Percentiles rank a stretch among this genome's conserved stretches.
These are phyloP conservation scores for Colletotrichum caudatum DNA, from an alignment of 2,329 filamentous ascomycete genomes.

Conservation along the genomic window DNA sequence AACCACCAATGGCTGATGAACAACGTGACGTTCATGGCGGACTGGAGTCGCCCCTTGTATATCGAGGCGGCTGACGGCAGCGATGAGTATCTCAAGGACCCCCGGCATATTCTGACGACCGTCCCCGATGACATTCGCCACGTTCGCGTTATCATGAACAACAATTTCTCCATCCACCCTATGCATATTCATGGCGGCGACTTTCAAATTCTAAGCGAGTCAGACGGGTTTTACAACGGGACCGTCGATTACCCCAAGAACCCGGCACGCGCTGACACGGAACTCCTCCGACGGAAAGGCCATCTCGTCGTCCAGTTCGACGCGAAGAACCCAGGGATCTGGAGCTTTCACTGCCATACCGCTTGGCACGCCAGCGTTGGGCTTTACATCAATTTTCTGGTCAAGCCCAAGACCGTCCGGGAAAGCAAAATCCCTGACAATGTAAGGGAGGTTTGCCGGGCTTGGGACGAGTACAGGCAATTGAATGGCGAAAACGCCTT, in stretches of 20 bases:
- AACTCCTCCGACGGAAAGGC: constrained; percentile 26
- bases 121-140: constrained; percentile 33
- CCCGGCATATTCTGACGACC: constrained; percentile 28
- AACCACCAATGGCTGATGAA: constrained; percentile 36
- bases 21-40: constrained; percentile 31
- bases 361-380: constrained; percentile 58
- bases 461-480: constrained; percentile 23
- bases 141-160: constrained; percentile 71
- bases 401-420: constrained; percentile 20
- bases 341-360: constrained; percentile 62
- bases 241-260: constrained; percentile 27
- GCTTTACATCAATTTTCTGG: constrained; percentile 32
- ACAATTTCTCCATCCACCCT: constrained; percentile 68
- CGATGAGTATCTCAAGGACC: constrained; percentile 21
- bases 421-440: constrained; percentile 11
- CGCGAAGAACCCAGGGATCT: constrained; percentile 60
- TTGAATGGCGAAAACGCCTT: constrained; percentile 17
- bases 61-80: constrained; percentile 28
- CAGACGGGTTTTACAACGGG: constrained; percentile 48
- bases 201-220: constrained; percentile 62
- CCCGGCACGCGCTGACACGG: constrained; percentile 30
- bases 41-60: constrained; percentile 31
- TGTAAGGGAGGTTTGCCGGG: constrained; percentile 22
- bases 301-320: constrained; percentile 60
- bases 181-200: constrained; percentile 74